Evolutionary conservation across 2,329 filamentous ascomycete species (phyloP).

Genomic region (Aspergillus spinulosporus): DNA sequence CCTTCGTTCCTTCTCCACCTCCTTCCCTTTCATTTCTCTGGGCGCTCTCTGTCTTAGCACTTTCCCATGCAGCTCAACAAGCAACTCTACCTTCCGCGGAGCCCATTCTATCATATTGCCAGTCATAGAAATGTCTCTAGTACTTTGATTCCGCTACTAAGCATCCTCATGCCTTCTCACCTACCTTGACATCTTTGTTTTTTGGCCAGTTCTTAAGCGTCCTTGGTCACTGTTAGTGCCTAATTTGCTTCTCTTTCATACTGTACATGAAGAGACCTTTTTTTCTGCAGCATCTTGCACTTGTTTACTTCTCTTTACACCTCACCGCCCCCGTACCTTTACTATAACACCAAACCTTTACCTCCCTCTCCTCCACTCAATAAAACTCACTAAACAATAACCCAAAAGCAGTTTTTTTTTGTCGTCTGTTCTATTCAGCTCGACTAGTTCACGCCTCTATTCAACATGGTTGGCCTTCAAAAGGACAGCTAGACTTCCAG

Average conservation of each 20-base stretch:
- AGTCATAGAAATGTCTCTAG: background rate
- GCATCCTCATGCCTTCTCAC: background rate
- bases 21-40: background rate
- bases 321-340: constrained; percentile 18
- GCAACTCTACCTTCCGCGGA: background rate
- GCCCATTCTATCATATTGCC: background rate
- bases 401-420: background rate
- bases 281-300: constrained; percentile 9
- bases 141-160: background rate
- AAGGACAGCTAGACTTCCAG: constrained; percentile 18
- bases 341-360: constrained; percentile 3
- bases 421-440: constrained; percentile 2
- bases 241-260: background rate
- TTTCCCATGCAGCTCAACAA: background rate
- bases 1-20: constrained; percentile 1
- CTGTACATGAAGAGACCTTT: background rate
- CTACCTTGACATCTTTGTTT: background rate
- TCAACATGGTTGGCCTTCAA: constrained; percentile 17
- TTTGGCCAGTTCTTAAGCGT: background rate
- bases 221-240: background rate
- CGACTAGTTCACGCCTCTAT: background rate
- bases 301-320: constrained; percentile 14
- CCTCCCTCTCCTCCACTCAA: background rate
- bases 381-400: background rate
- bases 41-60: background rate